These are phyloP conservation scores for Martiniozyma asiatica DNA, from an alignment of 1,139 yeast genomes.

Conservation along the genomic window DNA sequence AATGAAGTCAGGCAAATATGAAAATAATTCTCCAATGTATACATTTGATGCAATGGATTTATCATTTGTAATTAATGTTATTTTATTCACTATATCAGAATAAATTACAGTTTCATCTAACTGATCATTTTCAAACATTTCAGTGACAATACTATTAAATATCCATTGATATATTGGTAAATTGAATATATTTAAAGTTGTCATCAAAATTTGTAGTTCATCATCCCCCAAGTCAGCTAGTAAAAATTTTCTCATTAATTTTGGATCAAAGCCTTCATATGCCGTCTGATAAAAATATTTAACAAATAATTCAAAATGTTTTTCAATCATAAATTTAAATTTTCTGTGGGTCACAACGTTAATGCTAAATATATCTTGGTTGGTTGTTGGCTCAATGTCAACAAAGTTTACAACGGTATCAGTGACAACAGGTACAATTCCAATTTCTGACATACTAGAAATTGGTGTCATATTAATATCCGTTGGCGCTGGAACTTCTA, in stretches of 20 bases:
- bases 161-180: constrained; percentile 41
- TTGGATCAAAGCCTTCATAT: constrained; percentile 1
- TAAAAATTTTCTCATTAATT: constrained; percentile 5
- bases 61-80: constrained; percentile 4
- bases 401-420: constrained; percentile 1
- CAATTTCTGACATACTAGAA: constrained; percentile 6
- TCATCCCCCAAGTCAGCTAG: too few relatives aligned
- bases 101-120: constrained; percentile 2
- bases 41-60: not conserved
- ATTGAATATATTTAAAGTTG: constrained; percentile 36
- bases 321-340: constrained; percentile 14
- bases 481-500: constrained; percentile 14
- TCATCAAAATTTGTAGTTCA: constrained; percentile 8
- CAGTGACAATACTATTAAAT: constrained; percentile 21
- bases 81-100: constrained; percentile 4
- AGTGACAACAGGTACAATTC: constrained; percentile 1
- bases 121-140: constrained; percentile 5
- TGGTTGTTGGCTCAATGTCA: not conserved
- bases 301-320: constrained; percentile 10
- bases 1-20: constrained; percentile 21
- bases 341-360: constrained; percentile 8
- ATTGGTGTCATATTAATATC: constrained; percentile 15
- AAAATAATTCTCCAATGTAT: constrained; percentile 28
- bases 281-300: constrained; percentile 10
- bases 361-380: constrained; percentile 2